A percentile compares a stretch with the other conserved stretches of the same genome.
Evolutionary conservation across 208 protist genomes (phyloP).

Genomic region (Entamoeba moshkovskii): DNA sequence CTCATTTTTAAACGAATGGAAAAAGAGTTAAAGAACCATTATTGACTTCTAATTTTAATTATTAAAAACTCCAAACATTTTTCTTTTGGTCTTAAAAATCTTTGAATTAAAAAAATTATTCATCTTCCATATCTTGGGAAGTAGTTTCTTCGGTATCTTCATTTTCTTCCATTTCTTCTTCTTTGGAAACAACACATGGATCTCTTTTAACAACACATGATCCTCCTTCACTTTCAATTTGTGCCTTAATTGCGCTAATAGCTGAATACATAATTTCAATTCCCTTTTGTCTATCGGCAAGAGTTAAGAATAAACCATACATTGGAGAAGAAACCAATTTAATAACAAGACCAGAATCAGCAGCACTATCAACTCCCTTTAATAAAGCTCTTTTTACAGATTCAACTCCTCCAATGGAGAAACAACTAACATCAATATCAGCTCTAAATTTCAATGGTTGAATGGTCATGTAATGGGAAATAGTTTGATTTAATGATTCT

Average conservation of each 20-base stretch:
- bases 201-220: not conserved
- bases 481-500: not conserved
- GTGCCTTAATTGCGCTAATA: not conserved
- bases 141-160: not conserved
- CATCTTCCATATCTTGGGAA: not conserved
- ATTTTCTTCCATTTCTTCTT: not conserved
- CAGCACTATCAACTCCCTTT: not conserved
- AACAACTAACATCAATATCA: conserved; percentile 16
- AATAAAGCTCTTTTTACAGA: conserved; percentile 15
- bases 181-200: not conserved
- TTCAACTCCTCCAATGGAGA: conserved; percentile 2
- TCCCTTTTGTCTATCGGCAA: not conserved
- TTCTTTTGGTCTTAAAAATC: too few species aligned
- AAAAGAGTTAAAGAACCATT: too few species aligned
- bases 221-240: not conserved
- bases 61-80: too few species aligned
- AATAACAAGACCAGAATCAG: not conserved
- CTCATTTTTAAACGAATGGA: not conserved
- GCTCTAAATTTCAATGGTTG: not conserved
- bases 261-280: not conserved
- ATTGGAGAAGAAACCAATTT: conserved; percentile 9
- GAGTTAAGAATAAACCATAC: not conserved
- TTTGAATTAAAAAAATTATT: not conserved
- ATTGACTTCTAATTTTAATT: too few species aligned
- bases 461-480: not conserved